phyloP scores from a whole-genome alignment of 2,329 filamentous ascomycete species.

The Fusarium sacchari region DNA sequence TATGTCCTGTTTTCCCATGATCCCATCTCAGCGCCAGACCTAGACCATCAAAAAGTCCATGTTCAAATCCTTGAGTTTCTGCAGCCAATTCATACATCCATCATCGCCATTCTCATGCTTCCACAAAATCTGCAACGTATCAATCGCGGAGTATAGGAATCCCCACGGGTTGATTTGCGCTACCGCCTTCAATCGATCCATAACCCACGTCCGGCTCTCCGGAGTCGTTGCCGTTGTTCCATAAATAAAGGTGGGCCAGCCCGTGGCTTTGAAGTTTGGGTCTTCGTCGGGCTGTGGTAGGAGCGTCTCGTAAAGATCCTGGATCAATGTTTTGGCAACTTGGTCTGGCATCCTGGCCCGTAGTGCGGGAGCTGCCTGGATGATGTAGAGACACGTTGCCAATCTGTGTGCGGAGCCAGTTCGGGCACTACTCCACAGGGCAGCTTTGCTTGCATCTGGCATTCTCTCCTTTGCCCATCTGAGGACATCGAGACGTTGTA shows the following conservation, averaged over 20 bases:
- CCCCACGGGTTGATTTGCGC: conserved; percentile 57
- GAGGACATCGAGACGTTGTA: conserved; percentile 52
- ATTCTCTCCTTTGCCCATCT: conserved; percentile 52
- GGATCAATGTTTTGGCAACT: conserved; percentile 49
- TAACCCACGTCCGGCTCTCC: conserved; percentile 57
- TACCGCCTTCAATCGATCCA: conserved; percentile 55
- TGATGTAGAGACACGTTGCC: conserved; percentile 56
- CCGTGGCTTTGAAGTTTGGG: conserved; percentile 64
- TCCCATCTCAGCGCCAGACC: conserved; percentile 17
- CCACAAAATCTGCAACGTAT: conserved; percentile 57
- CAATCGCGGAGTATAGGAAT: conserved; percentile 58
- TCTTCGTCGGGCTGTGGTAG: conserved; percentile 59
- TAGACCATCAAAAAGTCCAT: conserved; percentile 50
- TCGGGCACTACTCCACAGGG: conserved; percentile 50
- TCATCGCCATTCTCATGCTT: conserved; percentile 45
- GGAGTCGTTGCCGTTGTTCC: conserved; percentile 60
- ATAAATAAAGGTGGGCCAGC: conserved; percentile 66
- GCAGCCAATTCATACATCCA: conserved; percentile 52
- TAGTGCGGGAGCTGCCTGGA: conserved; percentile 51
- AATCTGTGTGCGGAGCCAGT: conserved; percentile 55
- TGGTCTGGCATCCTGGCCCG: conserved; percentile 31
- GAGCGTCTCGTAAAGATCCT: conserved; percentile 59
- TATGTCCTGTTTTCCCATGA: conserved; percentile 30
- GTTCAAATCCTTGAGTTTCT: conserved; percentile 53
- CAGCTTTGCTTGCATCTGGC: conserved; percentile 47